Base-by-base conservation (phyloP, 768 basidiomycete genomes). In the Candolleomyces eurysporus region DNA sequence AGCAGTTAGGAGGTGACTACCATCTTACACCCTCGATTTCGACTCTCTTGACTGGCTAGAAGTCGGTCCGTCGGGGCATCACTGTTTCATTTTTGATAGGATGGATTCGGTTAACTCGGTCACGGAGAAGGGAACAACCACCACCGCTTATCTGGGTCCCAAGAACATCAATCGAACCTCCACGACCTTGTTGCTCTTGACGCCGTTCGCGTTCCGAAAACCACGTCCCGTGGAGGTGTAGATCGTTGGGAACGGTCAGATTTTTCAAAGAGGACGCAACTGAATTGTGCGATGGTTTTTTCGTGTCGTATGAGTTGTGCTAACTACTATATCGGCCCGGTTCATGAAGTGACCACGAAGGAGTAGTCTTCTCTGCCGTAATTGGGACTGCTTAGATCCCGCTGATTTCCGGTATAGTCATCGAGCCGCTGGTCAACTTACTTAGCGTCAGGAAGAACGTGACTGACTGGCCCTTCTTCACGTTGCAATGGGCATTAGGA, bases 41-140 rank as follows among this genome's bases (percentile, higher is more conserved):
- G 80, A 82, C 63, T 72, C 74, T 21, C 81, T 82, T 11, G 69
- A 67, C 8, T 72, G 72, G 0, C 59, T 80, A 5, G 82, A 81
- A 4, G 46, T 82, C 36, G 75, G 81, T 79, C 32, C 55, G 75
- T 61, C 2, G 11, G 6, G 16, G 13, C 17, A 5, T 26, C 30
- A 13, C 7, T 32, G 16, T 5, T 49, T 6, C 22, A 45, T 48
- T 17, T 10, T 13, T 11, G 13, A n/a, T 55, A 61, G 61, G 61
- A 21, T 61, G 54, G 55, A 42, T 42, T 5, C 61, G 57, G 26
- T 39, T 60, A 8, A 61, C 61, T 3, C 22, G 61, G 61, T 16
- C 59, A 65, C 31, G 64, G 64, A 5, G 59, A 59, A 9, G 56
- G 68, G 13, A 62, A 63, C 31, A 69, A 64, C 56, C 65, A 66